These are phyloP conservation scores for Mycena indigotica DNA, from an alignment of 768 basidiomycete species.

Conservation along the genomic window DNA sequence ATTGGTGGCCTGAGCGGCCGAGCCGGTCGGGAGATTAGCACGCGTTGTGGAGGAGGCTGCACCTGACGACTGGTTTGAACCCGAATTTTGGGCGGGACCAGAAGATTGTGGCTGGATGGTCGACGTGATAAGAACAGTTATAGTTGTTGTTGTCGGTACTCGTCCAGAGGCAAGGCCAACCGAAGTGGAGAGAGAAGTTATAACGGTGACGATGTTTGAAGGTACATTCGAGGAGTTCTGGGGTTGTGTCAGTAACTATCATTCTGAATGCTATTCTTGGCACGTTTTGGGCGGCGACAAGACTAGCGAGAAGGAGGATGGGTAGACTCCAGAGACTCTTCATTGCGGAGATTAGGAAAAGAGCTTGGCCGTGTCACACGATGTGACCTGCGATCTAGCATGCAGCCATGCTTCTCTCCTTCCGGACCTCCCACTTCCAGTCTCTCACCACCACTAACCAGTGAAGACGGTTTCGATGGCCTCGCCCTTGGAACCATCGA, in stretches of 20 bases:
- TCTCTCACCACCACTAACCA: no score
- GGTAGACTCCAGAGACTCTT: background rate
- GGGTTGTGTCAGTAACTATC: background rate
- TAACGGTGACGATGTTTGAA: slow-evolving; percentile 31
- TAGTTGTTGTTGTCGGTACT: slow-evolving; percentile 41
- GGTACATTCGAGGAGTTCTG: background rate
- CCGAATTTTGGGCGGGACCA: slow-evolving; percentile 6
- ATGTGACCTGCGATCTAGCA: no score
- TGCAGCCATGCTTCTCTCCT: no score
- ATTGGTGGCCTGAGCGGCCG: slow-evolving; percentile 7
- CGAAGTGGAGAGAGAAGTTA: slow-evolving; percentile 41
- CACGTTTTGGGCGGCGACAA: slow-evolving; percentile 17
- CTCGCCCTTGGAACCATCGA: slow-evolving; percentile 33
- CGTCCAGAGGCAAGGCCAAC: slow-evolving; percentile 44
- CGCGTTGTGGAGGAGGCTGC: slow-evolving; percentile 12
- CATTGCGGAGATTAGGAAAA: no score
- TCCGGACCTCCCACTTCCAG: no score
- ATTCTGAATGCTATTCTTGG: background rate
- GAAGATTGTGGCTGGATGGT: slow-evolving; percentile 32
- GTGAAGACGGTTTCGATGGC: background rate
- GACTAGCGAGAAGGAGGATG: slow-evolving; percentile 6
- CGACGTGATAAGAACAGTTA: slow-evolving; percentile 49
- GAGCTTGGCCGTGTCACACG: no score
- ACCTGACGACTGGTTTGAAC: slow-evolving; percentile 11
- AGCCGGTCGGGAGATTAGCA: slow-evolving; percentile 14